Percentiles rank a stretch among this genome's conserved stretches.
Conservation (phyloP, 768 basidiomycete species). For the Suillus cothurnatus region DNA sequence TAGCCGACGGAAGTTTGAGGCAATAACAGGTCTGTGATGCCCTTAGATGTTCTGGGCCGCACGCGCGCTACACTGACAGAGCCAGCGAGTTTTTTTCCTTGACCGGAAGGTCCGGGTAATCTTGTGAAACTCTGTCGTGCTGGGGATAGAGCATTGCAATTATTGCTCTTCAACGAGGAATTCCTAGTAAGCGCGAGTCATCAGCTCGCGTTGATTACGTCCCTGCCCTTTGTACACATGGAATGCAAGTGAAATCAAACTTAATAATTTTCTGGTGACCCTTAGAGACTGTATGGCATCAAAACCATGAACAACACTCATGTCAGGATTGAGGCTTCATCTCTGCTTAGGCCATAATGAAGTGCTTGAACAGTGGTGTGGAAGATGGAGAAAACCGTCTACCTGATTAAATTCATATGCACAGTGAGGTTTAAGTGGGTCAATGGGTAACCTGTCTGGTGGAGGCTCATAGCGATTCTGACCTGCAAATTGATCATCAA, state of each 20-base stretch:
- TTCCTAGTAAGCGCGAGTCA: constrained; percentile 88
- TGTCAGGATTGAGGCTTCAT: too few species aligned
- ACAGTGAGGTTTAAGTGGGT: too few species aligned
- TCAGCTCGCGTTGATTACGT: constrained; percentile 89
- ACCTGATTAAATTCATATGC: too few species aligned
- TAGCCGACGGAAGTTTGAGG: constrained; percentile 86
- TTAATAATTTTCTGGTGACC: too few species aligned
- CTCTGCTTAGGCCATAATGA: too few species aligned
- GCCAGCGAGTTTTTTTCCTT: constrained; percentile 80
- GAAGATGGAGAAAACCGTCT: constrained; percentile 73
- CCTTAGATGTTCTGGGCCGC: constrained; percentile 90
- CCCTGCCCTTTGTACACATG: constrained; percentile 87
- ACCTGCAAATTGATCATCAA: constrained; percentile 95
- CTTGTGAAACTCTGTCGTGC: constrained; percentile 80
- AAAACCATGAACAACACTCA: too few species aligned
- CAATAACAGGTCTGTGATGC: constrained; percentile 92
- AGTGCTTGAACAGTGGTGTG: too few species aligned
- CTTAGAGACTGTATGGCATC: too few species aligned
- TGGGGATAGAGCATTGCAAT: constrained; percentile 91
- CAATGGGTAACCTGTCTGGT: too few species aligned
- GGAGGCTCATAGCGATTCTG: constrained; percentile 95
- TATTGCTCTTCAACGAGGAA: constrained; percentile 92
- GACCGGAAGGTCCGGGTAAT: constrained; percentile 78
- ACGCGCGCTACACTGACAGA: constrained; percentile 88
- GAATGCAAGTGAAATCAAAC: too few species aligned